phyloP scores from a whole-genome alignment of 805 yeast species.

The Candida insectorum region DNA sequence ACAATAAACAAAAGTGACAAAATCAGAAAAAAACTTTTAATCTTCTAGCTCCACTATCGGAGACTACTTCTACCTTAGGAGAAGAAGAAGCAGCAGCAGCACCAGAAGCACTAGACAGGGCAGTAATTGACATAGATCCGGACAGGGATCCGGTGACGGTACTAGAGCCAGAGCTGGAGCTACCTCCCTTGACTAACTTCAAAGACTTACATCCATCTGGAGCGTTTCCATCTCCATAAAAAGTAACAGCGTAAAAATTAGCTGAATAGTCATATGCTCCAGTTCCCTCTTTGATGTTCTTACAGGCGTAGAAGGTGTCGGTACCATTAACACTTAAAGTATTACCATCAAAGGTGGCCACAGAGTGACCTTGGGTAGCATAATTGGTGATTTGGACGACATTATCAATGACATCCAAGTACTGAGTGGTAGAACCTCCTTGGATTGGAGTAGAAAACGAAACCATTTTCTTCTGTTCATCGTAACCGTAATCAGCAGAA shows the following conservation, averaged over 20 bases:
- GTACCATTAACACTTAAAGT: slow-evolving; percentile 10
- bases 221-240: slow-evolving; percentile 1
- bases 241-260: slow-evolving; percentile 1
- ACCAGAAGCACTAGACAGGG: too few species aligned
- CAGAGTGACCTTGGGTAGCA: slow-evolving; percentile 5
- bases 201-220: slow-evolving; percentile 2
- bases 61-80: too few species aligned
- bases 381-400: slow-evolving; percentile 6
- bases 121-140: too few species aligned
- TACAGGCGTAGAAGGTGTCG: slow-evolving; percentile 15
- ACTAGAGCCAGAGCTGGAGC: too few species aligned
- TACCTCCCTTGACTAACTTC: too few species aligned
- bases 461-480: background rate
- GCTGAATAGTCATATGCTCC: slow-evolving; percentile 1
- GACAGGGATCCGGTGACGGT: too few species aligned
- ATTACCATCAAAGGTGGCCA: slow-evolving; percentile 7
- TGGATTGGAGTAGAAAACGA: background rate
- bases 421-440: background rate
- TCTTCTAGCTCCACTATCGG: too few species aligned
- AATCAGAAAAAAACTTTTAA: too few species aligned
- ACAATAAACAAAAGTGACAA: too few species aligned
- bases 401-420: background rate
- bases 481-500: slow-evolving; percentile 1
- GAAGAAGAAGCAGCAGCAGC: too few species aligned
- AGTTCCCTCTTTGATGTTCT: slow-evolving; percentile 9